Evolutionary conservation across 148 eudicot genomes (phyloP).

Genomic region (Rhododendron vialii): DNA sequence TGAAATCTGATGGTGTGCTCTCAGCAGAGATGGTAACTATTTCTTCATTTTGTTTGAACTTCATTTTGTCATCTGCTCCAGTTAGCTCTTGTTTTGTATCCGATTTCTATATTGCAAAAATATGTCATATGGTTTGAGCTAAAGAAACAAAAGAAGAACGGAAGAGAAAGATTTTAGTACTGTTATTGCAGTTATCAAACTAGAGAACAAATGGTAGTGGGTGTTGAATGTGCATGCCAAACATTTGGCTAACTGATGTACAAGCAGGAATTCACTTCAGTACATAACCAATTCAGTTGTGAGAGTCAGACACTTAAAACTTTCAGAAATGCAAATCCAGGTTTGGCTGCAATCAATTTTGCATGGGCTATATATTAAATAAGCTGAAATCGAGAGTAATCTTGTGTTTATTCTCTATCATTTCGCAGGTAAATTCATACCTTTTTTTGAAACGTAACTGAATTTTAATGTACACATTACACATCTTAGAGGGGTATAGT

Average conservation of each 20-base stretch:
- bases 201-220: not conserved
- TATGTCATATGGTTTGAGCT: not conserved
- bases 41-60: not conserved
- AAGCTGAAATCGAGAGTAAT: not conserved
- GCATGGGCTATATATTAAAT: not conserved
- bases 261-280: not conserved
- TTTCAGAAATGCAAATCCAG: not conserved
- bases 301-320: constrained; percentile 5
- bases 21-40: constrained; percentile 97
- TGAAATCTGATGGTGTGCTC: constrained; percentile 89
- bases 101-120: not conserved
- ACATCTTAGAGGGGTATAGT: not conserved
- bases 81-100: not conserved
- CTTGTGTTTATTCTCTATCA: not conserved
- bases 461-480: not conserved
- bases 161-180: not conserved
- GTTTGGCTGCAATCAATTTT: not conserved
- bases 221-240: not conserved
- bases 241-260: not conserved
- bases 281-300: not conserved
- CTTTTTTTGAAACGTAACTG: not conserved
- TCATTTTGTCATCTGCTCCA: not conserved
- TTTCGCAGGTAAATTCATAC: not conserved
- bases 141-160: not conserved
- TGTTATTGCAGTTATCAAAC: not conserved